These are phyloP conservation scores for Salvia hispanica DNA, from an alignment of 257 asterid genomes.

Conservation along the genomic window DNA sequence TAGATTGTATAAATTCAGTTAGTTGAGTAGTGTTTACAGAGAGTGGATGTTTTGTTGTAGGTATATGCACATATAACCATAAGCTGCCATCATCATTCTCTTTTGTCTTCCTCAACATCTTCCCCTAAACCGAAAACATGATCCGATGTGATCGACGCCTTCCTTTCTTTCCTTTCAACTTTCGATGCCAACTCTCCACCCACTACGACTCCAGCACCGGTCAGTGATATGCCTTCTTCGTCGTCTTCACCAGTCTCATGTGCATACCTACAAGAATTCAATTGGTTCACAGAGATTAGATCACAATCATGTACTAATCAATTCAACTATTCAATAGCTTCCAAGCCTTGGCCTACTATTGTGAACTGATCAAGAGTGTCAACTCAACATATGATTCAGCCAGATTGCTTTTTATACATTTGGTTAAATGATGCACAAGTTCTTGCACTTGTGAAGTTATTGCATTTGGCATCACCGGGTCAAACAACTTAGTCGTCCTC, in stretches of 20 bases:
- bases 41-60: constrained; percentile 11
- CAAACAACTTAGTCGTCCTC: background rate
- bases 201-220: constrained; percentile 59
- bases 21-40: background rate
- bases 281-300: background rate
- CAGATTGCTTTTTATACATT: background rate
- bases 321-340: too few relatives aligned
- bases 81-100: constrained; percentile 40
- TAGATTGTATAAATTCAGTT: constrained; percentile 25
- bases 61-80: constrained; percentile 19
- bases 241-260: constrained; percentile 92
- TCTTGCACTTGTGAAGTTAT: background rate
- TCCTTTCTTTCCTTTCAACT: constrained; percentile 59
- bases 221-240: constrained; percentile 81
- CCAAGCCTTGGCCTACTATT: background rate
- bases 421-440: background rate
- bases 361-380: background rate
- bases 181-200: constrained; percentile 68
- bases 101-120: constrained; percentile 67
- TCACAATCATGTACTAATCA: background rate
- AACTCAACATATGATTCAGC: background rate
- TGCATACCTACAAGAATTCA: constrained; percentile 60
- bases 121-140: constrained; percentile 59
- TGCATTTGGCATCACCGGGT: too few relatives aligned
- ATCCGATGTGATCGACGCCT: constrained; percentile 43